Evolutionary conservation across 2,329 filamentous ascomycete genomes (phyloP).

Genomic region (Fusarium brevicatenulatum): DNA sequence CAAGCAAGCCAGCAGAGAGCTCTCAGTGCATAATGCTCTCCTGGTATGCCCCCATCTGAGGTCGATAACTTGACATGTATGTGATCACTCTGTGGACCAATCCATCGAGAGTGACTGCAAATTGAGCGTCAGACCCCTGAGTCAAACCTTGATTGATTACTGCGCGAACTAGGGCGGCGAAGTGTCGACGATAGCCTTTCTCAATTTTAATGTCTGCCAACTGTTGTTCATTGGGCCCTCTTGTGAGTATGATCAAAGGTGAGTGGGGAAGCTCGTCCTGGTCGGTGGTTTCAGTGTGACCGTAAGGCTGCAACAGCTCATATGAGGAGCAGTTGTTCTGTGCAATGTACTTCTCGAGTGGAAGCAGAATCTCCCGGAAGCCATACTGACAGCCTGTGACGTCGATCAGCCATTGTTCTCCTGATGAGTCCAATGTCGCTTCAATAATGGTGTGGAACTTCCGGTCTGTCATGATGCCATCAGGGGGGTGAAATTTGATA

Average conservation of each 20-base stretch:
- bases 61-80: conserved; percentile 5
- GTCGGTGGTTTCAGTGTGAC: conserved; percentile 15
- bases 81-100: not conserved
- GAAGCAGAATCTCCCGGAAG: conserved; percentile 21
- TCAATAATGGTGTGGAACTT: conserved; percentile 1
- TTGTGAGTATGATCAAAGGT: not conserved
- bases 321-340: not conserved
- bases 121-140: conserved; percentile 13
- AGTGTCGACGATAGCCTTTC: conserved; percentile 14
- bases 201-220: conserved; percentile 3
- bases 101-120: conserved; percentile 4
- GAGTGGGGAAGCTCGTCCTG: conserved; percentile 5
- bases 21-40: no score
- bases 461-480: not conserved
- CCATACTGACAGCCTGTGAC: conserved; percentile 27
- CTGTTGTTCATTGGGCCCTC: not conserved
- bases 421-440: not conserved
- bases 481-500: conserved; percentile 9
- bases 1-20: not conserved
- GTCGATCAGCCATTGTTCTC: conserved; percentile 30
- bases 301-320: not conserved
- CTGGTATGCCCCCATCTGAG: not conserved
- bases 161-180: conserved; percentile 10
- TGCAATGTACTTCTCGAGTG: conserved; percentile 13
- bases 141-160: conserved; percentile 1